These are phyloP conservation scores for Ceratobasidium sp. DNA, from an alignment of 1,284 basidiomycete species.

Conservation along the genomic window DNA sequence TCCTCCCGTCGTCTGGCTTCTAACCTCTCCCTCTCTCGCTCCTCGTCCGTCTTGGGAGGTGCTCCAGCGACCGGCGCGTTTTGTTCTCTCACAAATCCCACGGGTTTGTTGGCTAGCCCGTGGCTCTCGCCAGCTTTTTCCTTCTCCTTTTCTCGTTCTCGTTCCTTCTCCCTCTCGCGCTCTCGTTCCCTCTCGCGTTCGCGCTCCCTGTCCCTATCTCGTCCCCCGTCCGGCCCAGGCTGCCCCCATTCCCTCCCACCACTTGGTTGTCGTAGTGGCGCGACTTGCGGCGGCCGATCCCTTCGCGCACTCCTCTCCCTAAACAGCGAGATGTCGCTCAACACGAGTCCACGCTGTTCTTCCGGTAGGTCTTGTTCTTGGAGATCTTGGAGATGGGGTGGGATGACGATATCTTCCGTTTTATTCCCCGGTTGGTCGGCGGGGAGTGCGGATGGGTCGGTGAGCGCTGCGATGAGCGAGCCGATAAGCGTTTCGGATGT, in stretches of 20 bases:
- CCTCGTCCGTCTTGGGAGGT: conserved; percentile 79
- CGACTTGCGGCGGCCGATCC: conserved; percentile 65
- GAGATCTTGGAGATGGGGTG: conserved; percentile 93
- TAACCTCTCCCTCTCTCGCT: conserved; percentile 80
- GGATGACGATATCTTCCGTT: conserved; percentile 66
- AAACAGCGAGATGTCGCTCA: conserved; percentile 94
- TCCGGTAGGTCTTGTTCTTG: conserved; percentile 96
- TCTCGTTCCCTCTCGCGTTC: conserved; percentile 67
- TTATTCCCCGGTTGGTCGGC: conserved; percentile 74
- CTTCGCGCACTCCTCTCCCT: conserved; percentile 86
- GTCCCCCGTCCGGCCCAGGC: conserved; percentile 53
- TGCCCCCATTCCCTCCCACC: conserved; percentile 42
- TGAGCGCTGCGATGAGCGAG: conserved; percentile 51
- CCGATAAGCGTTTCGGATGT: conserved; percentile 53
- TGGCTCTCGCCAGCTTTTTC: conserved; percentile 67
- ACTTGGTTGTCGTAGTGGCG: conserved; percentile 57
- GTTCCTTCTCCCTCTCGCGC: conserved; percentile 63
- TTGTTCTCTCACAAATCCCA: conserved; percentile 80
- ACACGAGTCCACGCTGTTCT: conserved; percentile 90
- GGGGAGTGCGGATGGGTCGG: conserved; percentile 64
- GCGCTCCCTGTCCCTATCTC: conserved; percentile 75
- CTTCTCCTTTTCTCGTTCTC: conserved; percentile 79
- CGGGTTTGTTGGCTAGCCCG: conserved; percentile 73
- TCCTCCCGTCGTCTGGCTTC: conserved; percentile 78
- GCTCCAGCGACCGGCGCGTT: conserved; percentile 48